Evolutionary conservation across 306 rosid genomes (phyloP).

Genomic region (Sicyos baderoa): DNA sequence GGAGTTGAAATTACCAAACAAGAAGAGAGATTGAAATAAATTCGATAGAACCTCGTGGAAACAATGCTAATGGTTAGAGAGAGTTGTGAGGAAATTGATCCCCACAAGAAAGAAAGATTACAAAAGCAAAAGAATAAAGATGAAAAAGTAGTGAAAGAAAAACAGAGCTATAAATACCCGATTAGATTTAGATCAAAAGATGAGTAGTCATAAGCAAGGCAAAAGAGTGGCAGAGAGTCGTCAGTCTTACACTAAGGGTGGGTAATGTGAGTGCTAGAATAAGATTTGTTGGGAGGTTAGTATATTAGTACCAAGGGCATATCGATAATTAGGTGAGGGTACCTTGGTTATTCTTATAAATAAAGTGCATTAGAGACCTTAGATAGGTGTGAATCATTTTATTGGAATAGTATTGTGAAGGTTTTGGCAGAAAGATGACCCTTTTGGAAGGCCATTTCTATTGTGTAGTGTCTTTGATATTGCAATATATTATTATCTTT

Average conservation of each 20-base stretch:
- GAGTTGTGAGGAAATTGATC: background rate
- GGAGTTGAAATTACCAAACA: background rate
- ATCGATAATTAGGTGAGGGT: background rate
- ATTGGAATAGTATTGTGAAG: background rate
- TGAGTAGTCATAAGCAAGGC: background rate
- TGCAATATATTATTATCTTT: background rate
- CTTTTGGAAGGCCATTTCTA: background rate
- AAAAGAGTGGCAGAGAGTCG: background rate
- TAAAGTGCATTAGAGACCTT: background rate
- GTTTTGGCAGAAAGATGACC: background rate
- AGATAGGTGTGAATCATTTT: background rate
- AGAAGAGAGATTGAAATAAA: background rate
- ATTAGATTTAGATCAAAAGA: background rate
- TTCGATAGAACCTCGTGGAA: background rate
- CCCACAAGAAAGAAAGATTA: background rate
- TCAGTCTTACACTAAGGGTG: background rate
- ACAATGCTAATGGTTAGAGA: background rate
- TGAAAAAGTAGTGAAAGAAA: background rate
- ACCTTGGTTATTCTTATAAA: background rate
- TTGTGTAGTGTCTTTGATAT: background rate
- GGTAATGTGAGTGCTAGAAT: background rate
- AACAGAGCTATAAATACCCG: background rate
- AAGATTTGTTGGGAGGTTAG: background rate
- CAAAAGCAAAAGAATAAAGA: no score
- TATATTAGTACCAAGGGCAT: background rate